phyloP scores from a whole-genome alignment of 139 green algal species.

The Closterium sp. region DNA sequence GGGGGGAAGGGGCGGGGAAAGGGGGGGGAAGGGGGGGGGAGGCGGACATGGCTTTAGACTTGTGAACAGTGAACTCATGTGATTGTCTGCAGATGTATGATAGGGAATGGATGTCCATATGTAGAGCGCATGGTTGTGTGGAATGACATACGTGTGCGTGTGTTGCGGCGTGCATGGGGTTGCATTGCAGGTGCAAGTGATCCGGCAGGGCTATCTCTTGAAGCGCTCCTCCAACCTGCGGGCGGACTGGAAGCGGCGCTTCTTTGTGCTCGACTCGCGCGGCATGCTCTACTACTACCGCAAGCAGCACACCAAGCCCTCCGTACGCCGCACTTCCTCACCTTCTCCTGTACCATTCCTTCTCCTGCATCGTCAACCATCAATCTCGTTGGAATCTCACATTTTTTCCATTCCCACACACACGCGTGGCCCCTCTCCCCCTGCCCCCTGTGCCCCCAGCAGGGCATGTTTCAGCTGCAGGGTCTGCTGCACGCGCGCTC shows the following conservation, averaged over 20 bases:
- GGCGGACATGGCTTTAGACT: too few species aligned
- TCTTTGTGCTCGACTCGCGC: constrained; percentile 82
- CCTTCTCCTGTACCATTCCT: too few species aligned
- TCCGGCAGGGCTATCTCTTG: constrained; percentile 72
- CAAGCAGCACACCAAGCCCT: constrained; percentile 24
- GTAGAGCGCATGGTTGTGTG: too few species aligned
- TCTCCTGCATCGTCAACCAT: too few species aligned
- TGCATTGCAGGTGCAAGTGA: constrained; percentile 28
- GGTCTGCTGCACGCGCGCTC: not conserved
- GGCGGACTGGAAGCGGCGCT: constrained; percentile 75
- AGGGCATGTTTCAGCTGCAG: not conserved
- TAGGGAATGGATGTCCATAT: too few species aligned
- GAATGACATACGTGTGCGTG: not conserved
- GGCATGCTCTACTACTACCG: constrained; percentile 53
- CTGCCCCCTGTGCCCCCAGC: not conserved
- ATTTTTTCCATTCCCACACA: too few species aligned
- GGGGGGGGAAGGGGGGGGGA: too few species aligned
- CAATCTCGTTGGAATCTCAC: not conserved
- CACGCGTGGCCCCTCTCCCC: too few species aligned
- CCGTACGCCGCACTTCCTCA: too few species aligned
- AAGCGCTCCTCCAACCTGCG: constrained; percentile 68
- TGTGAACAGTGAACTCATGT: too few species aligned
- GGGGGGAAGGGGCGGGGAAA: too few species aligned
- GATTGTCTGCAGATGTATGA: too few species aligned
- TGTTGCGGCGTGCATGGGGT: not conserved